These are phyloP conservation scores for Populus hybrid DNA, from an alignment of 441 rosid species.

Conservation along the genomic window DNA sequence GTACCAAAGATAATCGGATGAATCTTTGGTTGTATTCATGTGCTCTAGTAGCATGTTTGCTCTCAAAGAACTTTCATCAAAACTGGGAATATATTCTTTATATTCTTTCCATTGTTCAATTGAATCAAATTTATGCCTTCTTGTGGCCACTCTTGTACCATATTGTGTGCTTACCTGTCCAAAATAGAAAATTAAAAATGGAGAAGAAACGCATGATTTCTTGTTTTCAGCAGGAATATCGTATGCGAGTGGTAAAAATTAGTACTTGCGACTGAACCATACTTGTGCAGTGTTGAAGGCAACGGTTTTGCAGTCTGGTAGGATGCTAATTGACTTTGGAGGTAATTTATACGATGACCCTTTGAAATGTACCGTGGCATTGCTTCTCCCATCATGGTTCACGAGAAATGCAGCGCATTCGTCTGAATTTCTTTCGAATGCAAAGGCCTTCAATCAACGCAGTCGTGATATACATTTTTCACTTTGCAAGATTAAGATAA, in stretches of 20 bases:
- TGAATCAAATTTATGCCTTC: not conserved
- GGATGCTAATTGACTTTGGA: not conserved
- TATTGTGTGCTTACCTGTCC: not conserved
- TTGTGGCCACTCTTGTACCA: not conserved
- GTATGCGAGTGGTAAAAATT: not conserved
- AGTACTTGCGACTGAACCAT: not conserved
- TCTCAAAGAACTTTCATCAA: not conserved
- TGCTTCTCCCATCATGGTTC: not conserved
- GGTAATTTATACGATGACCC: not conserved
- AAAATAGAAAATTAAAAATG: not conserved
- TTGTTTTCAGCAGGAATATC: not conserved
- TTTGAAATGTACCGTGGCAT: not conserved
- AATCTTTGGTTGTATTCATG: constrained; percentile 1
- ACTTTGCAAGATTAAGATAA: not conserved
- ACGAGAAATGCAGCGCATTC: constrained; percentile 1
- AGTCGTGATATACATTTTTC: not conserved
- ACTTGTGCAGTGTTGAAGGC: not conserved
- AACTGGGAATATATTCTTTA: not conserved
- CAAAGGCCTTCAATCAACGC: not conserved
- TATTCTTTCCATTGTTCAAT: not conserved
- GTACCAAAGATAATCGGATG: not conserved
- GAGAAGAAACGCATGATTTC: not conserved
- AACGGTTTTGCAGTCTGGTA: constrained; percentile 1
- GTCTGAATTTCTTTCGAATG: not conserved
- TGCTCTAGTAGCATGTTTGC: not conserved